Conservation (phyloP, 352 stramenopile species). For the Phytophthora sansomeana region DNA sequence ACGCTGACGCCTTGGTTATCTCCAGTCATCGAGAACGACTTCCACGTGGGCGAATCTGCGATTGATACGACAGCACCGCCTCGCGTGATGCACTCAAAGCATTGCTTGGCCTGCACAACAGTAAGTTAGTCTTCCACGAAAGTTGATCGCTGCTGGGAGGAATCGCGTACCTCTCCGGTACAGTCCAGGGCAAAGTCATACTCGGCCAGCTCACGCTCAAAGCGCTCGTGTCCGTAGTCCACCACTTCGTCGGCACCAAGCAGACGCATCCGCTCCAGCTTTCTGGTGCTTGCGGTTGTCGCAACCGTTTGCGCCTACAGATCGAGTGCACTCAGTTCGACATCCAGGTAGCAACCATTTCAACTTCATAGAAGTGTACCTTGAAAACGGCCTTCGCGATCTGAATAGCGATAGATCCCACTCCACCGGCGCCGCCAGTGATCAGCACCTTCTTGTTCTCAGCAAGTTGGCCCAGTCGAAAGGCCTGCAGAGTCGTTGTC, state of each 20-base stretch:
- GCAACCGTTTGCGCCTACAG: constrained; percentile 66
- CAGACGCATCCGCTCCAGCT: constrained; percentile 67
- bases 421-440: constrained; percentile 73
- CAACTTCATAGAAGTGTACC: constrained; percentile 24
- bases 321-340: constrained; percentile 1
- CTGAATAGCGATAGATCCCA: constrained; percentile 77
- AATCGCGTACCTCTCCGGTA: constrained; percentile 65
- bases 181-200: constrained; percentile 85
- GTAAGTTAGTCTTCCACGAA: neutral
- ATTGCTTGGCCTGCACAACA: constrained; percentile 52
- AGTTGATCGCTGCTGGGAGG: neutral
- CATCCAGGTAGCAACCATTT: neutral
- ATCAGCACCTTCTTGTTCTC: constrained; percentile 80
- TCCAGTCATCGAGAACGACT: constrained; percentile 38
- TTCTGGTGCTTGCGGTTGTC: constrained; percentile 73
- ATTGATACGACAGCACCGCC: constrained; percentile 69
- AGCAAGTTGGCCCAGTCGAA: constrained; percentile 55
- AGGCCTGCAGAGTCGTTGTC: constrained; percentile 59
- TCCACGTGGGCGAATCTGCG: constrained; percentile 56
- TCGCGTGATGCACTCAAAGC: constrained; percentile 69
- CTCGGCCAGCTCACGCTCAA: constrained; percentile 71
- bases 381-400: constrained; percentile 84
- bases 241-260: constrained; percentile 79
- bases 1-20: constrained; percentile 46
- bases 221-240: constrained; percentile 71